Base-by-base conservation (phyloP, 2,329 filamentous ascomycete species). In the Ceratocystis harringtonii region DNA sequence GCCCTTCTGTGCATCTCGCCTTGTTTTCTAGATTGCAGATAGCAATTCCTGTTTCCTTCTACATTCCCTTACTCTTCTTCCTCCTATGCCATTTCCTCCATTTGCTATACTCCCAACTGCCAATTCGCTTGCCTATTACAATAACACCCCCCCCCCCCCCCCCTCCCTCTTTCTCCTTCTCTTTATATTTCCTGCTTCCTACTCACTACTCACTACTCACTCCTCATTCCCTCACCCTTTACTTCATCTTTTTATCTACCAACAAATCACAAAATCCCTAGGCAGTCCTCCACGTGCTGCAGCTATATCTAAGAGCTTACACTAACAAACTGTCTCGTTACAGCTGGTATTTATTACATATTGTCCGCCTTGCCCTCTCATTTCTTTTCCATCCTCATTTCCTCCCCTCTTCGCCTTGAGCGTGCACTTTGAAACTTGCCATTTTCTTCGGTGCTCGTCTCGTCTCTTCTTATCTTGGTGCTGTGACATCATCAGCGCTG, bases 321-420 rank as follows among this genome's bases (percentile, higher is more conserved):
- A 52, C 48, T 52, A 52, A 52, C 48, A 52, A 25, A 19, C 6
- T 12, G 5, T 52, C 8, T 52, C 19, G 17, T 22, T 48, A 6
- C 8, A 32, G 25, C 63, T 25, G 22, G 25, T 22, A 28, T 22
- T 52, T 36, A 28, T 61, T 61, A 50, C 62, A 55, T 28, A 22
- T 57, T 64, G 62, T 4, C 22, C 63, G 70, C 63, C 66, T 69
- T 67, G 61, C 67, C 69, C 65, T 69, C 65, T 67, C 67, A 66
- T 52, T 68, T 64, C 63, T 64, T 43, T 61, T 64, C 63, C 63
- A 36, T 60, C 57, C 67, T 30, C 60, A 64, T 65, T 65, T 68
- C 48, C 63, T 66, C 25, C 25, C 36, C 61, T 55, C 36, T 66
- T 61, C 48, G 66, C 61, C 64, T 68, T 68, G 64, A 65, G 61